Base-by-base conservation (phyloP, 1,284 basidiomycete species). In the Coriolopsis trogii region DNA sequence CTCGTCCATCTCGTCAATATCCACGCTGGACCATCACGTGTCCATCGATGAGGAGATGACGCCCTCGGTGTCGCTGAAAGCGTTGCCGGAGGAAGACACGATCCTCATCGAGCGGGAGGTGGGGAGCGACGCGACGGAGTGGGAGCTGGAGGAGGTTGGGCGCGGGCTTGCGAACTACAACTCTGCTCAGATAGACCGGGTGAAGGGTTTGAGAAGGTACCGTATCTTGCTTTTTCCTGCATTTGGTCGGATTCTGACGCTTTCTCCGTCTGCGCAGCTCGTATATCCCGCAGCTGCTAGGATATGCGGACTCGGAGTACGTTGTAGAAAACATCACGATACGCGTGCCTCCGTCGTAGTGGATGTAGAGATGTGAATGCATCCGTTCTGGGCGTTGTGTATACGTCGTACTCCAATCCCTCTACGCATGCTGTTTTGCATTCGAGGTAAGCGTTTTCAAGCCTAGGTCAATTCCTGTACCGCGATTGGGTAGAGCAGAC, bases 101-200 rank as follows among this genome's bases (percentile, higher is more conserved):
- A 62, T 63, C 3, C 54, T 70, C 18, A 56, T 68, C 20, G 63
- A 66, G 33, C 67, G 68, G 6, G 56, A 29, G 4, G 62, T 58
- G 28, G 50, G 33, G 10, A 67, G 67, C 29, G 70, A 71, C 41
- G 71, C 61, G 3, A 85, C 85, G 33, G 80, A 76, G 16, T 87
- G 85, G 75, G 91, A 96, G 60, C 76, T 93, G 24, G 75, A 92
- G 37, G 95, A 98, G 68, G 91, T 99, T 24, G 97, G 95, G 0
- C 82, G 95, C 37, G 97, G 96, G 0, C 74, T 98, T 38, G 93
- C 93, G 9, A 98, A 96, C 72, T 99, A 98, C 68, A 98, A 97
- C 66, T 96, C 91, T 37, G 87, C 85, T 37, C 95, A 98, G 70
- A 95, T 98, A 58, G 79, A 83, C 49, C 81, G 87, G 54, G 89